Base-by-base conservation (phyloP, 306 rosid species). In the Luffa aegyptiaca region DNA sequence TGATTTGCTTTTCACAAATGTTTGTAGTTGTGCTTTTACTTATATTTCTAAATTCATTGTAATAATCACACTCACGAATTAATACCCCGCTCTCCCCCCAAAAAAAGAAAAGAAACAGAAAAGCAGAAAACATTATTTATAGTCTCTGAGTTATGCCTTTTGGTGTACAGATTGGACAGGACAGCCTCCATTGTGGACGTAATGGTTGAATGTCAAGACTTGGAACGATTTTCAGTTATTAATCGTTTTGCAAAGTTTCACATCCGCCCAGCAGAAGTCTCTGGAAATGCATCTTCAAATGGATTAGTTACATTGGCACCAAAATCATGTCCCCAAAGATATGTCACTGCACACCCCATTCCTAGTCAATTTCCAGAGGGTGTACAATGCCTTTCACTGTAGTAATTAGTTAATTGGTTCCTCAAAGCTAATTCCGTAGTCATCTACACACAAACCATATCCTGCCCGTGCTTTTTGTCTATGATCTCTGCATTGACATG, bases 241-340 rank as follows among this genome's bases (percentile, higher is more conserved):
- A 84, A 88, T 81, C 92, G 92, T 10, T 88, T 86, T 80, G 92
- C 92, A 21, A 86, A 75, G 85, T 88, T 88, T 85, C 92, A 88
- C 49, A 56, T 83, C 41, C 85, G 90, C 55, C 88, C 69, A 75
- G 80, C 84, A 44, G 88, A 85, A 73, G 31, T 66, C 64, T 77
- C 90, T 37, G 82, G 85, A 58, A 75, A 70, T 75, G 21, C 87
- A 52, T 81, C 90, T 77, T 82, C 84, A 58, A 79, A 86, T 14
- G 84, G 84, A 56, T 51, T 79, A 41, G 59, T 76, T 76, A 45
- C 79, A 59, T 12, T 64, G 78, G 65, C 79, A 36, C 57, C 41
- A 16, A 83, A 77, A 84, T 33, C 77, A 58, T 72, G 61, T 26
- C 86, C 84, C 33, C 90, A 84, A 53, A 81, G 89, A 83, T 86